Conservation (phyloP, 805 yeast species). For the Starmera caribaea region DNA sequence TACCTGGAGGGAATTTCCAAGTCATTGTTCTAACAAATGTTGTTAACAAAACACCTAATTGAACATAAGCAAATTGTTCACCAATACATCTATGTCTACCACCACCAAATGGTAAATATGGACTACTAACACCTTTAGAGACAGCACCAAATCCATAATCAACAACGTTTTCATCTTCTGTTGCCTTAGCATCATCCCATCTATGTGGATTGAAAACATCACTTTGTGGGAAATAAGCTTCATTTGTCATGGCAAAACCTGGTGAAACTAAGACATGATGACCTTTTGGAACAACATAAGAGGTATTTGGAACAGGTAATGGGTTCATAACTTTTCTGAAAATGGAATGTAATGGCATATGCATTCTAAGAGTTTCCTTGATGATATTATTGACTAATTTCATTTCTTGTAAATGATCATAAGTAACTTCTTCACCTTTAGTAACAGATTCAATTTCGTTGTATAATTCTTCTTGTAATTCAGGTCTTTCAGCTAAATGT, state of each 20-base stretch:
- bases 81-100: conserved; percentile 99
- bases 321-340: conserved; percentile 83
- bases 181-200: conserved; percentile 45
- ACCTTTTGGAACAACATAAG: conserved; percentile 78
- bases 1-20: conserved; percentile 60
- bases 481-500: conserved; percentile 83
- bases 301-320: conserved; percentile 69
- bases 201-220: conserved; percentile 71
- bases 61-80: conserved; percentile 94
- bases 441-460: conserved; percentile 63
- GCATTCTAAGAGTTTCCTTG: conserved; percentile 91
- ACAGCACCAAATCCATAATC: conserved; percentile 98
- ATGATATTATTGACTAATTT: conserved; percentile 74
- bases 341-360: conserved; percentile 92
- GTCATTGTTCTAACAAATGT: conserved; percentile 65
- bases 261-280: conserved; percentile 90
- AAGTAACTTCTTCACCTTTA: conserved; percentile 54
- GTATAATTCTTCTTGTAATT: conserved; percentile 72
- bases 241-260: conserved; percentile 77
- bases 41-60: conserved; percentile 76
- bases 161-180: conserved; percentile 34
- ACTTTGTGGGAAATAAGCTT: conserved; percentile 72
- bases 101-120: conserved; percentile 97
- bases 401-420: conserved; percentile 76
- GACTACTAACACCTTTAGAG: conserved; percentile 91